Evolutionary conservation across 2,329 filamentous ascomycete species (phyloP).

Genomic region (Epichloe hybrida): DNA sequence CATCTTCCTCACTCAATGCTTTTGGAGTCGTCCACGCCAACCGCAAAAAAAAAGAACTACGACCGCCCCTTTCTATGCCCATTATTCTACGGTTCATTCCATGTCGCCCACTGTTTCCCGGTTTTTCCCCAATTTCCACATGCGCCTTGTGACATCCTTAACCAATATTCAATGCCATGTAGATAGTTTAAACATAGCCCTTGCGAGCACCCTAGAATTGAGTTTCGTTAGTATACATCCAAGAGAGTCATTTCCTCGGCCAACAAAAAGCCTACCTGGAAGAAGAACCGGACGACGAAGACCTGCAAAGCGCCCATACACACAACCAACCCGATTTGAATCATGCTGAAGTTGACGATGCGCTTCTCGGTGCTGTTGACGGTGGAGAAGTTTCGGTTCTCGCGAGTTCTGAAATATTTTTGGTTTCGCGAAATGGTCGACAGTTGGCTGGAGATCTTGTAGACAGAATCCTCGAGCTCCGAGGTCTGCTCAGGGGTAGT

Average conservation of each 20-base stretch:
- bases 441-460: slow-evolving; percentile 84
- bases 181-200: slow-evolving; percentile 46
- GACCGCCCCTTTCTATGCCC: slow-evolving; percentile 6
- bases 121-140: slow-evolving; percentile 6
- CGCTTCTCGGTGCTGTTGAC: slow-evolving; percentile 89
- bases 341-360: slow-evolving; percentile 94
- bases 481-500: slow-evolving; percentile 80
- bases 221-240: slow-evolving; percentile 5
- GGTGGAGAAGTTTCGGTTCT: slow-evolving; percentile 98
- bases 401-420: slow-evolving; percentile 97
- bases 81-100: slow-evolving; percentile 14
- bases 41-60: neutral
- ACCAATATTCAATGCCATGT: slow-evolving; percentile 6
- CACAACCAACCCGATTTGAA: slow-evolving; percentile 83
- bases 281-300: slow-evolving; percentile 96
- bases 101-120: slow-evolving; percentile 13
- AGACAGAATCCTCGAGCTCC: slow-evolving; percentile 81
- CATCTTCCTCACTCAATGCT: neutral
- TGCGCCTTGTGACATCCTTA: slow-evolving; percentile 18
- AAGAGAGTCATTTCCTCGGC: neutral
- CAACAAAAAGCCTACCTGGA: slow-evolving; percentile 49
- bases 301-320: slow-evolving; percentile 95
- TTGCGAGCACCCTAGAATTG: slow-evolving; percentile 46
- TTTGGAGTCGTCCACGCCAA: neutral
- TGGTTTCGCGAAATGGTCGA: slow-evolving; percentile 94